Base-by-base conservation (phyloP, 2,329 filamentous ascomycete genomes). In the Ampelomyces quisqualis region DNA sequence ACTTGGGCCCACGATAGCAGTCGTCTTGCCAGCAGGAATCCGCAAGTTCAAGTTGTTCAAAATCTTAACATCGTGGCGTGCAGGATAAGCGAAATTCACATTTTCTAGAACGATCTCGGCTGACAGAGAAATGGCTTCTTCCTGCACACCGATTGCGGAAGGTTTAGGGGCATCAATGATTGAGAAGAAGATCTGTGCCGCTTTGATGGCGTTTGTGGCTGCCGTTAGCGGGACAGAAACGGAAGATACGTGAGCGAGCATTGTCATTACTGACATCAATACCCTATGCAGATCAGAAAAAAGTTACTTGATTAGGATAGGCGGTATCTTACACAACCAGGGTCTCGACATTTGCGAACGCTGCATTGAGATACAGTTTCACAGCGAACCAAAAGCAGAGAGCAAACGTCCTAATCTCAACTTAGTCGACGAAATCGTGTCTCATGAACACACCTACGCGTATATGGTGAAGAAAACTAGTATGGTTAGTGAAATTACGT, bases 371-470 rank as follows among this genome's bases (percentile, higher is more conserved):
- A 27, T 53, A 58, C 4, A 60, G 39, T 27, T 47, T 47, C 7
- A 55, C 51, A 11, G 57, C 57, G 24, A 47, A 60, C 57, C 57
- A 60, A 33, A 60, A 60, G 32, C 57, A 60, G 5, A 60, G 38
- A 5, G 57, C 53, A 9, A 53, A 53, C 3, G 57, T 60, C 6
- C 51, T 55, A 23, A 3, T 7, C 8, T n/a, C 2, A 9, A n/a
- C n/a, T 51, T 17, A 53, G 40, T 34, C 9, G 3, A 14, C 14
- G n/a, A n/a, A n/a, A n/a, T n/a, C n/a, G 9, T 14, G 20, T 8
- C 13, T 10, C 11, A n/a, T 15, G 7, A 18, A 23, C 11, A 7
- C 9, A 40, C 52, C 40, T 39, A 58, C 51, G 49, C 51, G 41
- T 48, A 61, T 18, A 58, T 58, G 2, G 45, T 36, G 33, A 61